Percentiles rank a stretch among this genome's conserved stretches.
Evolutionary conservation across 257 asterid species (phyloP).

Genomic region (Nicotiana undulata): DNA sequence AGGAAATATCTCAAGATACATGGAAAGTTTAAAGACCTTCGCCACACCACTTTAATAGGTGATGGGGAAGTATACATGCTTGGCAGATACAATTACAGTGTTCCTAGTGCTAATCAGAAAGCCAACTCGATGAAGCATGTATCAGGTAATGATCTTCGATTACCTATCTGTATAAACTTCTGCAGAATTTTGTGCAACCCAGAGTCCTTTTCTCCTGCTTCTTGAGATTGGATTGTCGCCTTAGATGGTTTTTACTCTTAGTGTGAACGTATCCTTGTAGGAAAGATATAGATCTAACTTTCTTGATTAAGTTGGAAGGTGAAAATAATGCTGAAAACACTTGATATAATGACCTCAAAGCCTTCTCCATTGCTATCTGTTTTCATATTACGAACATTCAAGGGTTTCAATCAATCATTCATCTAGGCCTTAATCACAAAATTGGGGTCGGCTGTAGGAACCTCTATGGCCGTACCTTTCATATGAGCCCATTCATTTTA

Average conservation of each 20-base stretch:
- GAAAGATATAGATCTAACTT: background rate
- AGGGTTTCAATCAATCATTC: background rate
- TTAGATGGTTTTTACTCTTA: background rate
- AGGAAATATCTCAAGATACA: background rate
- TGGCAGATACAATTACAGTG: conserved; percentile 71
- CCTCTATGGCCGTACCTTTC: background rate
- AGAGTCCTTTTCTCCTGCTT: background rate
- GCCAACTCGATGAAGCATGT: conserved; percentile 16
- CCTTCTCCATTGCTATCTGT: background rate
- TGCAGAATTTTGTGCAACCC: background rate
- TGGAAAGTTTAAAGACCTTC: background rate
- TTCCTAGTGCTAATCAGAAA: conserved; percentile 33
- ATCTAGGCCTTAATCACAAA: background rate
- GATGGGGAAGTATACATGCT: conserved; percentile 58
- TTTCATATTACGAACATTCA: background rate
- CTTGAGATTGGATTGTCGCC: background rate
- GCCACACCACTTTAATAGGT: conserved; percentile 17
- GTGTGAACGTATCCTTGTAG: background rate
- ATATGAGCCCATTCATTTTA: background rate
- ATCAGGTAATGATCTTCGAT: conserved; percentile 21
- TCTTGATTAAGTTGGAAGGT: background rate
- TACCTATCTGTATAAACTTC: background rate
- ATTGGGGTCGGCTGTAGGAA: background rate
- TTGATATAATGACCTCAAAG: background rate
- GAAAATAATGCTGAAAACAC: background rate